Evolutionary conservation across 768 basidiomycete genomes (phyloP).

Genomic region (Flagelloscypha sp.): DNA sequence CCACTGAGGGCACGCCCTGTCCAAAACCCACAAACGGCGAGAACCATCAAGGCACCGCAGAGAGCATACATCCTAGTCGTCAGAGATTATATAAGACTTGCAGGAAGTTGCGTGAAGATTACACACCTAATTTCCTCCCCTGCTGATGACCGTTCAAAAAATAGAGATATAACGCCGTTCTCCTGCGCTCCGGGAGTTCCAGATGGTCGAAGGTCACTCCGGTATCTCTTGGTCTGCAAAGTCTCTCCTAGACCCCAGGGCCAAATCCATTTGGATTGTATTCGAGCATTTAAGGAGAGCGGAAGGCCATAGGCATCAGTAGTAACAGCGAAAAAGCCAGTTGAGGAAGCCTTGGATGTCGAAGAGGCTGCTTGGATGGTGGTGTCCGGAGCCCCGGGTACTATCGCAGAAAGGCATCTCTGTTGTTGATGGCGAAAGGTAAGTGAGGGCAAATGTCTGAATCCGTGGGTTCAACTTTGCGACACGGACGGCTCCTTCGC

Average conservation of each 20-base stretch:
- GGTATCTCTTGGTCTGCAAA: constrained; percentile 28
- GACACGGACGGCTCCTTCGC: constrained; percentile 51
- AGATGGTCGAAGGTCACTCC: constrained; percentile 32
- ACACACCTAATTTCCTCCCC: constrained; percentile 62
- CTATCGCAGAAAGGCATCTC: too few species aligned
- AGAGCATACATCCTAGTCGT: constrained; percentile 53
- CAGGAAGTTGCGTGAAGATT: too few species aligned
- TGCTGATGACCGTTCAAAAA: constrained; percentile 51
- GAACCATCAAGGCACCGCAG: constrained; percentile 37
- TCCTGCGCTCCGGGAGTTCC: constrained; percentile 28
- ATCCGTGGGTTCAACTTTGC: constrained; percentile 62
- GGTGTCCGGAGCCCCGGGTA: constrained; percentile 45
- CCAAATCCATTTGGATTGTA: constrained; percentile 40
- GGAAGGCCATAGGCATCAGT: constrained; percentile 63
- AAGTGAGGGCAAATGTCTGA: constrained; percentile 53
- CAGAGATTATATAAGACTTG: too few species aligned
- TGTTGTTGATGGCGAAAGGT: constrained; percentile 51
- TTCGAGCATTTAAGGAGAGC: constrained; percentile 39
- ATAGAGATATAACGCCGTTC: constrained; percentile 32
- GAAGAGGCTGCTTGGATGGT: constrained; percentile 31
- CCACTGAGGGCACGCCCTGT: too few species aligned
- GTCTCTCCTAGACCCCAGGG: constrained; percentile 39
- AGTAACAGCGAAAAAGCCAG: constrained; percentile 51
- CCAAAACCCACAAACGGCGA: constrained; percentile 48
- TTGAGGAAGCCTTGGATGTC: constrained; percentile 35